Conservation (phyloP, 371 early-diverging fungal species). For the Mortierella sp. region DNA sequence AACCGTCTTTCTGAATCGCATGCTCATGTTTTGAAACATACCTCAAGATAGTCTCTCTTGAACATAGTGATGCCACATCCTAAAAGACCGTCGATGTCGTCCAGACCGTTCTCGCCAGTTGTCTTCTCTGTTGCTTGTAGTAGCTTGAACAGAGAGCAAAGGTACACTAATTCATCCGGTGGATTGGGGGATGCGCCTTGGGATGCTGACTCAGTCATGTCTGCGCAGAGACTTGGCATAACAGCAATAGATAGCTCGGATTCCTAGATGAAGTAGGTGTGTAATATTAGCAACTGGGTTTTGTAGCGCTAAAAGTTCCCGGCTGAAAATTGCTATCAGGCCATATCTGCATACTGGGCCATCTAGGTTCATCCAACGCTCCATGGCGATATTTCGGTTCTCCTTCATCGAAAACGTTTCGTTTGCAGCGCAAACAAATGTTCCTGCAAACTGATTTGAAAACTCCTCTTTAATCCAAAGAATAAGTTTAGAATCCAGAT, state of each 20-base stretch:
- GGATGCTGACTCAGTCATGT: constrained; percentile 17
- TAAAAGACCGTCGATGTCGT: constrained; percentile 79
- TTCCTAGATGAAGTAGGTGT: constrained; percentile 7
- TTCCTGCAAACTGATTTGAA: constrained; percentile 71
- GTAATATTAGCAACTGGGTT: too few relatives aligned
- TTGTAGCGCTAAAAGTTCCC: too few relatives aligned
- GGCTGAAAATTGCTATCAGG: too few relatives aligned
- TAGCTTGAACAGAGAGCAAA: constrained; percentile 81
- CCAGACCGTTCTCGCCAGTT: constrained; percentile 65
- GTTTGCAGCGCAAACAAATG: constrained; percentile 65
- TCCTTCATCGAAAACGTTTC: constrained; percentile 45
- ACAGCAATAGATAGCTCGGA: constrained; percentile 39
- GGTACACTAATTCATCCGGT: constrained; percentile 60
- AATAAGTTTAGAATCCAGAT: constrained; percentile 69
- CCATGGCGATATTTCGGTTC: constrained; percentile 36
- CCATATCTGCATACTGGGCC: constrained; percentile 55
- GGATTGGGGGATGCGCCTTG: constrained; percentile 21
- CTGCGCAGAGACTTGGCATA: constrained; percentile 50
- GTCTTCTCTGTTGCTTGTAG: constrained; percentile 79
- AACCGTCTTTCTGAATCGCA: background rate
- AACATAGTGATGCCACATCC: constrained; percentile 76
- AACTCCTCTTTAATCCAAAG: constrained; percentile 80
- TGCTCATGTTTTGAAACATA: constrained; percentile 16
- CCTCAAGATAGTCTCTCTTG: constrained; percentile 59
- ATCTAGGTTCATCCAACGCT: constrained; percentile 63